Evolutionary conservation across 2,329 filamentous ascomycete species (phyloP).

Genomic region (Ophiostoma sp.): DNA sequence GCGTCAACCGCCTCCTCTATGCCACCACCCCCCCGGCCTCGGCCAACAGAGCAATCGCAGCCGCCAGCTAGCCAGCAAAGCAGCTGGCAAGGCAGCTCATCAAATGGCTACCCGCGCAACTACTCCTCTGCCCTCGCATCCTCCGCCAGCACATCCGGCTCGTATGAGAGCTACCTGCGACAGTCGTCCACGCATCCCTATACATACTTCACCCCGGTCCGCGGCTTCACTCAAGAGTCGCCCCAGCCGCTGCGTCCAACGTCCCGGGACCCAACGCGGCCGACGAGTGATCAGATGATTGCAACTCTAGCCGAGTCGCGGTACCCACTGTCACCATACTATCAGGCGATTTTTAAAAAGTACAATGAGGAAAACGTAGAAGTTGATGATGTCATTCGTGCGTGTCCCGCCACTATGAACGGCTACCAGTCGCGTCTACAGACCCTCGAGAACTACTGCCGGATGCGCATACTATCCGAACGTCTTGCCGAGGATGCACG

Average conservation of each 20-base stretch:
- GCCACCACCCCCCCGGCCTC: neutral
- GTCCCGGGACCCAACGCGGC: neutral
- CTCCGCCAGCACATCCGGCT: no score
- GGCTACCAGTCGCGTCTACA: neutral
- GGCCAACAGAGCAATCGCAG: neutral
- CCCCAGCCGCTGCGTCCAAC: no score
- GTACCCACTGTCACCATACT: neutral
- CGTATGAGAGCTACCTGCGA: no score
- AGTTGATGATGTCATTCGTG: neutral
- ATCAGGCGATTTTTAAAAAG: neutral
- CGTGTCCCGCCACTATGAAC: no score
- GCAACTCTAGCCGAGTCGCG: neutral
- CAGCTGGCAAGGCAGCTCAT: no score
- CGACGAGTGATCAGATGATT: neutral
- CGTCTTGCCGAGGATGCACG: neutral
- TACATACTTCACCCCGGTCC: no score
- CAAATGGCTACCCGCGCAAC: no score
- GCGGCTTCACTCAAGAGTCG: no score
- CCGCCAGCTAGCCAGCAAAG: neutral
- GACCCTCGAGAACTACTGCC: neutral
- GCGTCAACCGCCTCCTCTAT: neutral
- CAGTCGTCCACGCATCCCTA: no score
- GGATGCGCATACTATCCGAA: neutral
- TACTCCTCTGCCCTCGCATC: no score
- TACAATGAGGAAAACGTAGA: neutral